Evolutionary conservation across 257 asterid genomes (phyloP).

Genomic region (Perilla frutescens): DNA sequence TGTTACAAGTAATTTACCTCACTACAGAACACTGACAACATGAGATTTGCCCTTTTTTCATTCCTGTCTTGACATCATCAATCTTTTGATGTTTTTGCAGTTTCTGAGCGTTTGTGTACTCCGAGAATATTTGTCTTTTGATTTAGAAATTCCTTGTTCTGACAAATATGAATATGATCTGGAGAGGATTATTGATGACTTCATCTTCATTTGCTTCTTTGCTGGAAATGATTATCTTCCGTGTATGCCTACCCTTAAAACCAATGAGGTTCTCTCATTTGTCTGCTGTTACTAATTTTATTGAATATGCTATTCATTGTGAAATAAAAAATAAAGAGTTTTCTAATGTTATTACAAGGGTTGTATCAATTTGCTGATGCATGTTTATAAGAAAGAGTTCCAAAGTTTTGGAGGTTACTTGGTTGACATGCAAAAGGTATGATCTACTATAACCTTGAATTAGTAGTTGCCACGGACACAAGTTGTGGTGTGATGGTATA

Average conservation of each 20-base stretch:
- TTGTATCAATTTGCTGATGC: constrained; percentile 53
- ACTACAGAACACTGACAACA: neutral
- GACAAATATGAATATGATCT: constrained; percentile 40
- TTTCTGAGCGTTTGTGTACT: constrained; percentile 56
- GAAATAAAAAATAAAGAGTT: neutral
- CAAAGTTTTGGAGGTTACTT: constrained; percentile 60
- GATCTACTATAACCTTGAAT: neutral
- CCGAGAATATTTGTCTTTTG: constrained; percentile 58
- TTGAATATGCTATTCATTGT: neutral
- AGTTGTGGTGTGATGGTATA: no score
- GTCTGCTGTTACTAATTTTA: neutral
- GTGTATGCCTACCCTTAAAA: constrained; percentile 57
- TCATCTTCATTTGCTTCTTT: constrained; percentile 63
- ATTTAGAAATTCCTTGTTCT: constrained; percentile 40
- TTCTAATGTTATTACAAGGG: constrained; percentile 41
- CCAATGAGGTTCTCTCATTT: constrained; percentile 53
- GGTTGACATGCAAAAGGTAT: constrained; percentile 54
- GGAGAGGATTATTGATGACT: constrained; percentile 61
- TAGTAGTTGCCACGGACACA: no score
- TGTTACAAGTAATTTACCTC: neutral
- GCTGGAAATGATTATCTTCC: constrained; percentile 72
- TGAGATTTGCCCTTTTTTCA: neutral
- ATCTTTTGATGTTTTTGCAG: constrained; percentile 37
- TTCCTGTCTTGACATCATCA: neutral
- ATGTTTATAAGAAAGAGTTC: constrained; percentile 62